These are phyloP conservation scores for Taxillus chinensis DNA, from an alignment of 164 flowering plant genomes.

Conservation along the genomic window DNA sequence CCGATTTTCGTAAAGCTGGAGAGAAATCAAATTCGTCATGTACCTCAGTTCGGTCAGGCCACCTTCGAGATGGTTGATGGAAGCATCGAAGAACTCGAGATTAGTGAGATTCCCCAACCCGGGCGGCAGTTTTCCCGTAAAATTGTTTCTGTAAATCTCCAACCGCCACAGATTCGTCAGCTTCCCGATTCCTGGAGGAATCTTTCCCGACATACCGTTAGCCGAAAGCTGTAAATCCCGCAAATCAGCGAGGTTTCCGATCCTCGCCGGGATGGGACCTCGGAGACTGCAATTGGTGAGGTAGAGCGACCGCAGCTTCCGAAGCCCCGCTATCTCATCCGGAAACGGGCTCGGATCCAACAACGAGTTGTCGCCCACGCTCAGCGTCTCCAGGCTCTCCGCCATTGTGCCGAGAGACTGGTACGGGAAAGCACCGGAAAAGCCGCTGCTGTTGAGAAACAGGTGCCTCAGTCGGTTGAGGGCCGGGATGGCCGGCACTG, in stretches of 20 bases:
- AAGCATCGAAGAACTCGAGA: slow-evolving; percentile 40
- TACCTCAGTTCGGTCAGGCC: slow-evolving; percentile 34
- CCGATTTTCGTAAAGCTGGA: slow-evolving; percentile 42
- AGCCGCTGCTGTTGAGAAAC: slow-evolving; percentile 31
- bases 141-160: slow-evolving; percentile 44
- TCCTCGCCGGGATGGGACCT: slow-evolving; percentile 50
- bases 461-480: slow-evolving; percentile 20
- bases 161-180: slow-evolving; percentile 66
- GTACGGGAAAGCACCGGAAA: slow-evolving; percentile 58
- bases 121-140: slow-evolving; percentile 52
- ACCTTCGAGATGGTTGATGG: slow-evolving; percentile 33
- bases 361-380: slow-evolving; percentile 46
- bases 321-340: slow-evolving; percentile 15
- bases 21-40: slow-evolving; percentile 23
- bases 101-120: slow-evolving; percentile 53
- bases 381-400: slow-evolving; percentile 17
- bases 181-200: slow-evolving; percentile 49
- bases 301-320: slow-evolving; percentile 33
- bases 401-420: slow-evolving; percentile 31
- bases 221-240: slow-evolving; percentile 41
- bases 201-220: slow-evolving; percentile 44
- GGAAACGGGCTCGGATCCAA: slow-evolving; percentile 33
- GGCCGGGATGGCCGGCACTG: slow-evolving; percentile 35
- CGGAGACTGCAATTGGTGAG: slow-evolving; percentile 41
- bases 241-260: slow-evolving; percentile 51